Conservation (phyloP, 495 filamentous ascomycete species). For the Penicillium flavigenum region DNA sequence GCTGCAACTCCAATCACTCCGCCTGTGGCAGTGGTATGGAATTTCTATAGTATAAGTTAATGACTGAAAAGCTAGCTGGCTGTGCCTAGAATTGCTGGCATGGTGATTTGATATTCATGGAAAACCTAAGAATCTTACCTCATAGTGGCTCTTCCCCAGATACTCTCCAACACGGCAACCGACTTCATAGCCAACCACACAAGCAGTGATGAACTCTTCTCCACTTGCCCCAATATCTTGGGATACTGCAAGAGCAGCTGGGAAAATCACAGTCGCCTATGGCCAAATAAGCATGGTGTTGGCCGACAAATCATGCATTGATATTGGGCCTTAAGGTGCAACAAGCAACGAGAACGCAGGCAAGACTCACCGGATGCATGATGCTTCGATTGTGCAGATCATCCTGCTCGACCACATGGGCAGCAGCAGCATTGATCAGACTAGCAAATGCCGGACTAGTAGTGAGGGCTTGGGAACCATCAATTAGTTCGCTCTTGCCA, state of each 20-base stretch:
- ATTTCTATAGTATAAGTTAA: conserved; percentile 25
- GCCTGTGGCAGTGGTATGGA: conserved; percentile 37
- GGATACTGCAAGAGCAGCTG: conserved; percentile 35
- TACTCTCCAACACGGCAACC: conserved; percentile 36
- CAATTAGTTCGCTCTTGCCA: conserved; percentile 35
- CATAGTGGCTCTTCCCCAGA: conserved; percentile 37
- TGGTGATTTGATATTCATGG: background rate
- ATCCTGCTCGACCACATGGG: conserved; percentile 42
- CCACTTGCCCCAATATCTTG: conserved; percentile 34
- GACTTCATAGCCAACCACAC: conserved; percentile 40
- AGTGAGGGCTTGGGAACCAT: conserved; percentile 23
- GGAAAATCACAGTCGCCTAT: conserved; percentile 38
- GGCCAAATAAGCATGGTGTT: background rate
- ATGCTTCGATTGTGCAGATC: conserved; percentile 42
- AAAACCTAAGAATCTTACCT: conserved; percentile 20
- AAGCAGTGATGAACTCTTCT: conserved; percentile 37
- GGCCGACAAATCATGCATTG: background rate
- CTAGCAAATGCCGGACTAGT: conserved; percentile 37
- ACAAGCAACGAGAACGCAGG: background rate
- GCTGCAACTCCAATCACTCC: conserved; percentile 38
- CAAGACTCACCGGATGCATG: conserved; percentile 35
- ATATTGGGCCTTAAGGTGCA: background rate
- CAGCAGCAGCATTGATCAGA: conserved; percentile 36
- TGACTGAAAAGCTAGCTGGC: background rate
- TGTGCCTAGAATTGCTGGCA: background rate